phyloP scores from a whole-genome alignment of 2,329 filamentous ascomycete genomes.

The Penicillium verrucosum region DNA sequence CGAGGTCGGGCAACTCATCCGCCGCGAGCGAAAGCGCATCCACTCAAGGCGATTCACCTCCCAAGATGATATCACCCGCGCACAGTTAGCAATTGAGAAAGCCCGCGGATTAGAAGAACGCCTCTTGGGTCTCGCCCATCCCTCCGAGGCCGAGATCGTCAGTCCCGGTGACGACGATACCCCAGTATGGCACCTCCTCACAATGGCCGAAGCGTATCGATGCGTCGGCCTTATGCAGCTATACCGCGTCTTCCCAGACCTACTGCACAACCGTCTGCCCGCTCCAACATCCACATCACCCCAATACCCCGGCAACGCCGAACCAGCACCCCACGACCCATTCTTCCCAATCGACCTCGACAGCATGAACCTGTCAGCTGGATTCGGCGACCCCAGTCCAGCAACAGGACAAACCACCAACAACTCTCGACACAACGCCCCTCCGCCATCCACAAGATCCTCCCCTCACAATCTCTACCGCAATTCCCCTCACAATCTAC shows the following conservation, averaged over 20 bases:
- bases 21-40: conserved; percentile 37
- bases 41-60: conserved; percentile 38
- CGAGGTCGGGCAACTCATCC: conserved; percentile 47
- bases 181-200: conserved; percentile 52
- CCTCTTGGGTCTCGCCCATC: conserved; percentile 48
- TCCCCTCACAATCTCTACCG: conserved; percentile 10
- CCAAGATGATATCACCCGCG: conserved; percentile 32
- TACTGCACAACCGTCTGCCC: conserved; percentile 46
- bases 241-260: conserved; percentile 54
- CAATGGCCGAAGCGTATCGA: conserved; percentile 53
- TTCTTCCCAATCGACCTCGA: conserved; percentile 25
- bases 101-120: conserved; percentile 47
- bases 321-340: conserved; percentile 14
- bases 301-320: neutral
- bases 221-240: conserved; percentile 53
- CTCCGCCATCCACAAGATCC: conserved; percentile 3
- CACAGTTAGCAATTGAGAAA: conserved; percentile 36
- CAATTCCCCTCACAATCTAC: conserved; percentile 18
- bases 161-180: conserved; percentile 54
- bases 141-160: conserved; percentile 47
- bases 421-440: neutral
- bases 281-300: conserved; percentile 1
- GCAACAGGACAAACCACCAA: neutral
- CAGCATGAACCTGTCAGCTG: conserved; percentile 21
- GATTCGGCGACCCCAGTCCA: conserved; percentile 11